Percentiles rank a stretch among this genome's conserved stretches.
These are phyloP conservation scores for Sporisorium sorghi DNA, from an alignment of 1,284 basidiomycete species.

Conservation along the genomic window DNA sequence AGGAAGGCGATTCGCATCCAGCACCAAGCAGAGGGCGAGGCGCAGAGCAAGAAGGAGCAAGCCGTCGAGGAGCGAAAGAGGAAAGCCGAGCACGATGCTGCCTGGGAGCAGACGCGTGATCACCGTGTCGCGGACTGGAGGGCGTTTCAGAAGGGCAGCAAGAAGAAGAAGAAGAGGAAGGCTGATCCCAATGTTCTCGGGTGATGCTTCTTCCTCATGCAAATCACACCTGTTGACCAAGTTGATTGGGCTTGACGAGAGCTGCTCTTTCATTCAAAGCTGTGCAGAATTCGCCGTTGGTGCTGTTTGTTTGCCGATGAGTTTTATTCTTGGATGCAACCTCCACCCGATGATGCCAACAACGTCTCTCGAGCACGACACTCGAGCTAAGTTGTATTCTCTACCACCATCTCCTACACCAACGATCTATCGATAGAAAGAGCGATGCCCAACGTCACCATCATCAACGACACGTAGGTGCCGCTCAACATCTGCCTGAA, in stretches of 20 bases:
- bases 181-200: conserved; percentile 53
- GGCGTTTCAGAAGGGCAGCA: conserved; percentile 58
- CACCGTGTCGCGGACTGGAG: conserved; percentile 66
- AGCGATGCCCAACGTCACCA: conserved; percentile 53
- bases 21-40: conserved; percentile 74
- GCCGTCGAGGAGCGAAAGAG: conserved; percentile 70
- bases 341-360: no score
- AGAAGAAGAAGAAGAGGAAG: conserved; percentile 66
- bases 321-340: background rate
- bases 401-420: background rate
- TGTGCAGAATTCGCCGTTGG: background rate
- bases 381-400: background rate
- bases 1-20: conserved; percentile 71
- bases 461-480: conserved; percentile 61
- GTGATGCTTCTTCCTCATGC: conserved; percentile 14
- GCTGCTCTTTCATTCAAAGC: background rate
- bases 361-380: background rate
- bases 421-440: background rate
- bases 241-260: background rate
- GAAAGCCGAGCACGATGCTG: conserved; percentile 71
- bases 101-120: conserved; percentile 72
- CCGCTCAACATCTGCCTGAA: conserved; percentile 60
- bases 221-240: background rate
- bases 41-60: conserved; percentile 72
- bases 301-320: background rate